Conservation (phyloP, 2,329 filamentous ascomycete species). For the Neofusicoccum sp. region DNA sequence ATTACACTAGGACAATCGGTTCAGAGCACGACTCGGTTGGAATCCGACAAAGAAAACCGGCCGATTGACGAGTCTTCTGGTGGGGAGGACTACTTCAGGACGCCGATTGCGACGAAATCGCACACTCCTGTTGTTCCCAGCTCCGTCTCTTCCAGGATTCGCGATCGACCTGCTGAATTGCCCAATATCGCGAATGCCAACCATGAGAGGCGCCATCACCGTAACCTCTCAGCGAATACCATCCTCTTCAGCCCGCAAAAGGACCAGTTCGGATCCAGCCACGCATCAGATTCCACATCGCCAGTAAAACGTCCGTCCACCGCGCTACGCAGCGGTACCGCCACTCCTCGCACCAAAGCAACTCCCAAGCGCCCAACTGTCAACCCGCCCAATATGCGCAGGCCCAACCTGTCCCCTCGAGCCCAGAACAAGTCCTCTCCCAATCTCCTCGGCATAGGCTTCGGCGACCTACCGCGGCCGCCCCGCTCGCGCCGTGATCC, state of each 20-base stretch:
- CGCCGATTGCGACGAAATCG: slow-evolving; percentile 36
- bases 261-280: slow-evolving; percentile 42
- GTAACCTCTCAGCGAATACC: slow-evolving; percentile 77
- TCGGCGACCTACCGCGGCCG: slow-evolving; percentile 55
- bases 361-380: slow-evolving; percentile 4
- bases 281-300: slow-evolving; percentile 38
- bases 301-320: slow-evolving; percentile 28
- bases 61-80: slow-evolving; percentile 32
- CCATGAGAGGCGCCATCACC: slow-evolving; percentile 42
- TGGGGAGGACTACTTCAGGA: slow-evolving; percentile 43
- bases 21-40: not conserved
- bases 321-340: slow-evolving; percentile 32
- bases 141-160: slow-evolving; percentile 23
- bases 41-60: slow-evolving; percentile 31
- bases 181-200: slow-evolving; percentile 27
- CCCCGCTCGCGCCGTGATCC: slow-evolving; percentile 50
- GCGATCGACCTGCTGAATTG: slow-evolving; percentile 27
- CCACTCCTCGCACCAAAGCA: slow-evolving; percentile 29
- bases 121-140: slow-evolving; percentile 26
- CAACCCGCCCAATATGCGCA: slow-evolving; percentile 29
- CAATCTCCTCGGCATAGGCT: slow-evolving; percentile 58
- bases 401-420: slow-evolving; percentile 32
- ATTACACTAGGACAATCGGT: slow-evolving; percentile 8
- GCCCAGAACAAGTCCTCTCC: slow-evolving; percentile 32
- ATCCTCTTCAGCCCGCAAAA: slow-evolving; percentile 76